Conservation (phyloP, 108 stramenopile species). For the Fragilariopsis cylindrus region DNA sequence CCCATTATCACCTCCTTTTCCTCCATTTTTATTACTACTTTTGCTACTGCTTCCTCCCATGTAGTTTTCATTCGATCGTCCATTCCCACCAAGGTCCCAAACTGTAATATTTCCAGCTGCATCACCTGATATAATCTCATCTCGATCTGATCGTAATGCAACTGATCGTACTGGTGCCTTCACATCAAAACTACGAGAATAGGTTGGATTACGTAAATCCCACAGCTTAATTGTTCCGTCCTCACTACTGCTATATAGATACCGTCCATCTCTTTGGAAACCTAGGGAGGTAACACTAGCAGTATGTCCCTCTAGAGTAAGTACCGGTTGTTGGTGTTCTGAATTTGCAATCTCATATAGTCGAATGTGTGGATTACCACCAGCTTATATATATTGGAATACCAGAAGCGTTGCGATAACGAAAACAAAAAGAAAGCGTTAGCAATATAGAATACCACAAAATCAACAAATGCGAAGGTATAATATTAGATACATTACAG, state of each 20-base stretch:
- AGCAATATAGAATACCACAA: no score
- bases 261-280: constrained; percentile 94
- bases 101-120: constrained; percentile 86
- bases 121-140: constrained; percentile 93
- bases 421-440: no score
- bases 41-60: constrained; percentile 5
- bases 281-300: constrained; percentile 92
- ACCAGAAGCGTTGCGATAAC: no score
- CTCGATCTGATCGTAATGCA: constrained; percentile 89
- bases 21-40: constrained; percentile 1
- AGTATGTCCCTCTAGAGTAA: constrained; percentile 87
- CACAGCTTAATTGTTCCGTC: constrained; percentile 90
- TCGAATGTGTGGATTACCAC: constrained; percentile 94
- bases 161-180: constrained; percentile 92
- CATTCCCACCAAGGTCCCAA: constrained; percentile 74
- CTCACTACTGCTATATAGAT: constrained; percentile 85
- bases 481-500: no score
- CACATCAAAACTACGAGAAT: constrained; percentile 88
- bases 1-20: constrained; percentile 18
- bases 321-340: constrained; percentile 57
- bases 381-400: constrained; percentile 54
- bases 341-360: constrained; percentile 74
- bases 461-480: no score
- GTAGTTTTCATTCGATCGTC: constrained; percentile 12
- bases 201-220: constrained; percentile 89